Evolutionary conservation across 495 filamentous ascomycete genomes (phyloP), one percentile per base, ranked within the genome.

Genomic region (Hypoxylon fragiforme): DNA sequence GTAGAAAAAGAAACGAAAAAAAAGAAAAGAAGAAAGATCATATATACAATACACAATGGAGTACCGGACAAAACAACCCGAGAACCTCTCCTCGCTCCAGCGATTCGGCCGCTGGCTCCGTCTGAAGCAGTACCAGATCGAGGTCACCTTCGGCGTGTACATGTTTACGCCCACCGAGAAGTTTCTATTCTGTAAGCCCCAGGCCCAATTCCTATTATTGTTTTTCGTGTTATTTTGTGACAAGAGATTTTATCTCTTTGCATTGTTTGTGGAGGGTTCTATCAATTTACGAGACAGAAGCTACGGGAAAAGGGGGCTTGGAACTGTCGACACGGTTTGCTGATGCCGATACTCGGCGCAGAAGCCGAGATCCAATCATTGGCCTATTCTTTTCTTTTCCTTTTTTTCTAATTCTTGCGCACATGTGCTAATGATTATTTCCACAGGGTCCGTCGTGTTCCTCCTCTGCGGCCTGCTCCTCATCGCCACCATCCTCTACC

Each of bases 401-500:
- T n/a, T n/a, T n/a, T n/a, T n/a, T n/a, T n/a, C n/a, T n/a, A n/a
- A n/a, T n/a, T n/a, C n/a, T n/a, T n/a, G n/a, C n/a, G n/a, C n/a
- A n/a, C n/a, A n/a, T n/a, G n/a, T n/a, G 18, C 43, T 35, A 34
- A 22, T 18, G 26, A 44, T 32, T 37, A 13, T 15, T 20, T 38
- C 12, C 14, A 24, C 56, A 98, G 94, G 96, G 78, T 91, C 89
- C 7, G 80, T 96, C 67, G 78, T 96, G 66, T 91, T 98, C 73
- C 84, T 95, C 62, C 84, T 95, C 64, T 70, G 89, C 70, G 84
- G 83, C 59, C 85, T 97, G 78, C 82, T 95, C 64, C 79, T 91
- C 54, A 87, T 91, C 62, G 94, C 88, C 49, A 83, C 83, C 58
- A 87, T 87, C 35, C 82, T 97, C 53, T 98, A 98, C 76, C 87